These are phyloP conservation scores for Arthonia radiata DNA, from an alignment of 495 filamentous ascomycete species.

Conservation along the genomic window DNA sequence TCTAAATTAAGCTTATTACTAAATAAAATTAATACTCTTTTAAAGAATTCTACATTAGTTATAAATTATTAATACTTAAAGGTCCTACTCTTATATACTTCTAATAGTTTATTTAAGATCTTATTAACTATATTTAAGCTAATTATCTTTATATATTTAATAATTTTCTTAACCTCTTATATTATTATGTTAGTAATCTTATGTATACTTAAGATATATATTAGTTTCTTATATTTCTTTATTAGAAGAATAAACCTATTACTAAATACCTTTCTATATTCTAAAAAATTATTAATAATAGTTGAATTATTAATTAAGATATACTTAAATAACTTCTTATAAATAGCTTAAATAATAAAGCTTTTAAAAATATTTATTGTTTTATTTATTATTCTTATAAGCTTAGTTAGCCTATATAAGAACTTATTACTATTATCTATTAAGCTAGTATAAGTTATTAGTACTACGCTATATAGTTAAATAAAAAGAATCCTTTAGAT, in stretches of 20 bases:
- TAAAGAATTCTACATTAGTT: neutral
- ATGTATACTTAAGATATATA: neutral
- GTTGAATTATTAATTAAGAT: neutral
- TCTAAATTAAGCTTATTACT: neutral
- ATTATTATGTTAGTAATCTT: too few relatives aligned
- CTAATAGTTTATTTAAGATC: neutral
- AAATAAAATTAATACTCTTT: neutral
- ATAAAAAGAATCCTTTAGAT: too few relatives aligned
- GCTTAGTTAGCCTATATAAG: neutral
- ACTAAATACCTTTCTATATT: neutral
- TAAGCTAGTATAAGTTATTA: neutral
- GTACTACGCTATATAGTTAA: too few relatives aligned
- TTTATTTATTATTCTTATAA: neutral
- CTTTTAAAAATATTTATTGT: neutral
- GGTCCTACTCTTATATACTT: neutral
- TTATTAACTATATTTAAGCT: neutral
- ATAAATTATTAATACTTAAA: neutral
- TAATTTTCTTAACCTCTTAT: neutral
- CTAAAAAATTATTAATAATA: neutral
- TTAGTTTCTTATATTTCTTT: neutral
- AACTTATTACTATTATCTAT: neutral
- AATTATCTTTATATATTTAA: neutral
- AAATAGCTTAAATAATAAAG: too few relatives aligned
- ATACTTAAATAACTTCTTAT: neutral
- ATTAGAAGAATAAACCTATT: neutral